These are phyloP conservation scores for Hypoxylon sp. DNA, from an alignment of 2,329 filamentous ascomycete species.

Conservation along the genomic window DNA sequence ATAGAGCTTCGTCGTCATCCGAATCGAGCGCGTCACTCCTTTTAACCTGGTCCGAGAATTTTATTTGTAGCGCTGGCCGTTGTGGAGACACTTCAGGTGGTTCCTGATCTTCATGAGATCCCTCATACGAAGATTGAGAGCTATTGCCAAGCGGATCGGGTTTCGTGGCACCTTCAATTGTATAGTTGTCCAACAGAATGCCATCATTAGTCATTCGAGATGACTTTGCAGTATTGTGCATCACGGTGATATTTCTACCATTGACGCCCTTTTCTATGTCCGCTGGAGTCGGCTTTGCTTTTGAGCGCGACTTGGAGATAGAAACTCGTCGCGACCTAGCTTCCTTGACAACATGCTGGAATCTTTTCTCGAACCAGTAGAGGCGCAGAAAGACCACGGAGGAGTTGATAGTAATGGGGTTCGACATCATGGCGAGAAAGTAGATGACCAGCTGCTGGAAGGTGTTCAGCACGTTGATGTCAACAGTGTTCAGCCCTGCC, in stretches of 20 bases:
- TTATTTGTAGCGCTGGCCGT: conserved; percentile 60
- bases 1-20: conserved; percentile 55
- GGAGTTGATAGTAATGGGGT: conserved; percentile 84
- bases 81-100: conserved; percentile 15
- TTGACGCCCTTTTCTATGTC: conserved; percentile 70
- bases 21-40: conserved; percentile 61
- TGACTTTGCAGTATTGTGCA: conserved; percentile 64
- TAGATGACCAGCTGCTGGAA: conserved; percentile 80
- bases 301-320: conserved; percentile 68
- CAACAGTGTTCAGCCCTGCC: conserved; percentile 85
- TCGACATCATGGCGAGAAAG: conserved; percentile 75
- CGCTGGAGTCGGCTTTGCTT: conserved; percentile 54
- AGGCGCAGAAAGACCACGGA: conserved; percentile 90
- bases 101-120: conserved; percentile 21
- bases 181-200: conserved; percentile 57
- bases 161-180: conserved; percentile 44
- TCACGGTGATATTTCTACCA: conserved; percentile 70
- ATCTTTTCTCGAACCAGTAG: conserved; percentile 98
- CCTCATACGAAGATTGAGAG: conserved; percentile 31
- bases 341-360: conserved; percentile 82
- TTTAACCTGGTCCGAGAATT: conserved; percentile 73
- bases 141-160: conserved; percentile 33
- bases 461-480: conserved; percentile 72
- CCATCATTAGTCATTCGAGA: conserved; percentile 70
- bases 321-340: conserved; percentile 72